Evolutionary conservation across 208 protist genomes (phyloP), one percentile per base, ranked within the genome.

Genomic region (Trypanosoma mega): DNA sequence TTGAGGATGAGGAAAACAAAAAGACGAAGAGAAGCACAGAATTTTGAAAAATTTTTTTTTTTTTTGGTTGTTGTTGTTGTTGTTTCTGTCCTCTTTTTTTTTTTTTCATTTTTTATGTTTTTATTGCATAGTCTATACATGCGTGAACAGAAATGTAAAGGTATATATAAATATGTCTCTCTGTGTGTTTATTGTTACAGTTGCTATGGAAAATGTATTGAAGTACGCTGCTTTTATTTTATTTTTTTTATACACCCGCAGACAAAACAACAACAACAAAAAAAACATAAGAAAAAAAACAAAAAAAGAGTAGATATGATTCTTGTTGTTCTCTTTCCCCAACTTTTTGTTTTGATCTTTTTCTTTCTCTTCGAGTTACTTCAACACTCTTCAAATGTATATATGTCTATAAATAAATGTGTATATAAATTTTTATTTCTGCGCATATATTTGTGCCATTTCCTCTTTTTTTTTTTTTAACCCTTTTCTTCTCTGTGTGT

Each of bases 1-100:
- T n/a, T n/a, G n/a, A n/a, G n/a, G n/a, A n/a, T n/a, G n/a, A n/a
- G n/a, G n/a, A n/a, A n/a, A n/a, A n/a, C n/a, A n/a, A n/a, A n/a
- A n/a, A n/a, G n/a, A n/a, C n/a, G n/a, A n/a, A n/a, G n/a, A n/a
- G n/a, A n/a, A n/a, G n/a, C n/a, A n/a, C n/a, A n/a, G n/a, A n/a
- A n/a, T n/a, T n/a, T n/a, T n/a, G n/a, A n/a, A n/a, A n/a, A n/a
- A n/a, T n/a, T 57, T 33, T 27, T 27, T 65, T 57, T 58, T 71
- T 70, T 53, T 70, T 24, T 54, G 47, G 31, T 44, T 51, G 55
- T 52, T 56, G 56, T 61, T 45, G 18, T 34, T 52, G 39, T 18
- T n/a, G 11, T 23, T 48, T 33, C 53, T 21, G 16, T 24, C 39
- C n/a, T 6, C 24, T 55, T 50, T 31, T 68, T 52, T 53, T 18